Base-by-base conservation (phyloP, 495 filamentous ascomycete species). In the Hypoxylon rickii region DNA sequence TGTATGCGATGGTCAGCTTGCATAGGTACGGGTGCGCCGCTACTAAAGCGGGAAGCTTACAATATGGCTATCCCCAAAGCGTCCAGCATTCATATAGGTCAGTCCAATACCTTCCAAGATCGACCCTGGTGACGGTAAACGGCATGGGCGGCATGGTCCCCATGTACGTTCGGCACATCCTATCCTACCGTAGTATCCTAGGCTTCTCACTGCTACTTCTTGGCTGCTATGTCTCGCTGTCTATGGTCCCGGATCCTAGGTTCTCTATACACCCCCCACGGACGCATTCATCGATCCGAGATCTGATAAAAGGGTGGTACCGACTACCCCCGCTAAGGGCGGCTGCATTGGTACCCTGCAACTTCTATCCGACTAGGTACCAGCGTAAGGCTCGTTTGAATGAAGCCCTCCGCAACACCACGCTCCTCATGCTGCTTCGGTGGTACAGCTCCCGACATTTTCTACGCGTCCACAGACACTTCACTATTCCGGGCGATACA, bases 261-360 rank as follows among this genome's bases (percentile, higher is more conserved):
- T 16, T 7, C 13, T 15, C 31, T 33, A 22, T 44, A 29, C 24
- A n/a, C 24, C 24, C 24, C 24, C 24, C 49, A 26, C 24, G 33
- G 44, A 37, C 42, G 22, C 32, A 31, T 16, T 32, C 46, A 47
- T 55, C 46, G 58, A 42, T 62, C 58, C 52, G 51, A 56, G 46
- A 52, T 56, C 51, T 29, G 24, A 29, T 29, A 29, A 29, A 29
- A 29, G 4, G 4, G 24, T 29, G 24, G 4, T 29, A 29, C 24
- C 10, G 4, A 29, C 24, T 29, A 29, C 24, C 24, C 24, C 24
- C 24, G 24, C 10, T 29, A 29, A 4, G 24, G 24, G 24, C 24
- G 24, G 24, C 24, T 29, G 24, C 24, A 29, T 29, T 29, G 4
- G 10, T 29, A 29, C 24, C 24, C 24, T 29, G 24, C 24, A 29